These are phyloP conservation scores for Danielozyma ontarioensis DNA, from an alignment of 805 yeast species.

Conservation along the genomic window DNA sequence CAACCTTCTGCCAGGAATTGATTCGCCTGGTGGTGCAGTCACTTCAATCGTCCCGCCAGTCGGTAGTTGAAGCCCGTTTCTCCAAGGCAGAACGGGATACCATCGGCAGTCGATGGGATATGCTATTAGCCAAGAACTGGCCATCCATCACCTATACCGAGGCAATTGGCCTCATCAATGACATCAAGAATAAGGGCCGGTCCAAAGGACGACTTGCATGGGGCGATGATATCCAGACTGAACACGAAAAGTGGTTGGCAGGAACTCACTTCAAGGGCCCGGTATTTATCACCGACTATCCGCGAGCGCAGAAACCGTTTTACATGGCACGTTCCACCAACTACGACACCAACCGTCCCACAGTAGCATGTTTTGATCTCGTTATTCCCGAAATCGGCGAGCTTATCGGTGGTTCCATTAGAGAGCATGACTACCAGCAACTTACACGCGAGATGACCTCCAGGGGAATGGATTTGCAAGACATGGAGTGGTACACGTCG, in stretches of 20 bases:
- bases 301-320: constrained; percentile 74
- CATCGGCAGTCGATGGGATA: constrained; percentile 54
- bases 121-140: constrained; percentile 51
- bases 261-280: constrained; percentile 64
- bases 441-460: constrained; percentile 46
- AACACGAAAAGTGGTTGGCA: constrained; percentile 90
- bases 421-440: constrained; percentile 60
- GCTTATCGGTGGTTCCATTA: constrained; percentile 87
- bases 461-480: constrained; percentile 53
- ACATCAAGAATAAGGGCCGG: constrained; percentile 39
- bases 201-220: constrained; percentile 34
- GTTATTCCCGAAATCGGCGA: constrained; percentile 91
- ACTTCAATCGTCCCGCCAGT: constrained; percentile 11
- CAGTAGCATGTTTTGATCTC: constrained; percentile 89
- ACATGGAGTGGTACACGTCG: constrained; percentile 75
- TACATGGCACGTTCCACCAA: constrained; percentile 66
- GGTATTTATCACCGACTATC: constrained; percentile 87
- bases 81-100: constrained; percentile 30
- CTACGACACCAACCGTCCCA: constrained; percentile 30
- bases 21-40: constrained; percentile 39
- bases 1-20: constrained; percentile 67
- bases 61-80: constrained; percentile 32
- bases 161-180: constrained; percentile 52
- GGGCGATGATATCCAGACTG: constrained; percentile 75
- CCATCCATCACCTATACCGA: constrained; percentile 66